Evolutionary conservation across 176 grass and related monocot species (phyloP), one percentile per base, ranked within the genome.

Genomic region (Puccinellia tenuiflora): DNA sequence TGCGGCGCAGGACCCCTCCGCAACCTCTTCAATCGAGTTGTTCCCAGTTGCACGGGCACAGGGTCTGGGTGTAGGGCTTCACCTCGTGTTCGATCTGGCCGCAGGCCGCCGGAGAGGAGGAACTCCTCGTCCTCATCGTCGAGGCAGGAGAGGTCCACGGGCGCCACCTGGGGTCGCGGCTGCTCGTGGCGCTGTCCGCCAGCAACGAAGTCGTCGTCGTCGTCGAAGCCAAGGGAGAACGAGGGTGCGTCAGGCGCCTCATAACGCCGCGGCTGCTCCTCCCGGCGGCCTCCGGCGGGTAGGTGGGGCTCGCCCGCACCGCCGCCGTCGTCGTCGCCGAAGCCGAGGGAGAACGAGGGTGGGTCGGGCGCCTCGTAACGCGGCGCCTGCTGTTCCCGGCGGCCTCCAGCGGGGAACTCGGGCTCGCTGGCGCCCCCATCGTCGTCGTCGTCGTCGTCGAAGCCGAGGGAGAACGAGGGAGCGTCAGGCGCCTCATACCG

Each of bases 11-110:
- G 57, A 22, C 90, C 89, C 73, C 85, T 92, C 35, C 85, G 75
- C 80, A 98, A 38, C 8, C 90, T 65, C 87, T 95, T 95, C 21
- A 95, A 83, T 6, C 55, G 43, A 31, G 33, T 37, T 21, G 3
- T 59, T 62, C 11, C 63, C 8, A 59, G 55, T 10, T 46, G 51
- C 3, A 55, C 69, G 2, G 53, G 75, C 47, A 71, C 53, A 6
- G 53, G 71, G 26, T 77, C 69, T 5, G 64, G 29, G 20, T 34
- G 37, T 47, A 28, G 35, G 31, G 61, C 56, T 80, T 84, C 56
- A 21, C 17, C 40, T 21, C 14, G 35, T 16, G 28, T 55, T 73
- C n/a, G 50, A 43, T 80, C 28, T 59, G 38, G 51, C 53, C 18
- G 53, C 45, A 3, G 72, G 15, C 45, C 64, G 42, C 29, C 72